Evolutionary conservation across 345 rosid genomes (phyloP).

Genomic region (Citrus australasica): DNA sequence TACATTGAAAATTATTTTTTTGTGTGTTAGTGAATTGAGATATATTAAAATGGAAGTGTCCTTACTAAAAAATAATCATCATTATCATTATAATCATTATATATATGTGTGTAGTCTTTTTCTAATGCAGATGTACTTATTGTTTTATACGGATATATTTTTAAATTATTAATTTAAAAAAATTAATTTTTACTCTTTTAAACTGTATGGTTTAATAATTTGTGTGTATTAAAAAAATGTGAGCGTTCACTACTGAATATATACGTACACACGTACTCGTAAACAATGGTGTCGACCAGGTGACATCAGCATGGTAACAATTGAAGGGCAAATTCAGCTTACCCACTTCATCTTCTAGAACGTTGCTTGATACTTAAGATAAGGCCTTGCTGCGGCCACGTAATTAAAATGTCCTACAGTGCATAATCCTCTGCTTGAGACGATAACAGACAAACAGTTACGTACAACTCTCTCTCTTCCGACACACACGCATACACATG

Average conservation of each 20-base stretch:
- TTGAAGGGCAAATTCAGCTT: not conserved
- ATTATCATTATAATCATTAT: no score
- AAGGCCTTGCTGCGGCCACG: not conserved
- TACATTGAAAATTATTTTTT: no score
- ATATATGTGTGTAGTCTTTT: no score
- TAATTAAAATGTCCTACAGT: not conserved
- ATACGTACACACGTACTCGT: no score
- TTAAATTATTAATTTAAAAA: no score
- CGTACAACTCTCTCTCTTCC: no score
- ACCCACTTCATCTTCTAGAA: not conserved
- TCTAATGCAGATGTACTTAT: fast-evolving
- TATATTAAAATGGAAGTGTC: no score
- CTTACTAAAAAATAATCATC: no score
- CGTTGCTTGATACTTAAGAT: not conserved
- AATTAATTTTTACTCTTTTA: no score
- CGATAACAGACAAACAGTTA: not conserved
- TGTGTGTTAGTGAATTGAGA: no score
- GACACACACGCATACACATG: no score
- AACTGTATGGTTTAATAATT: fast-evolving
- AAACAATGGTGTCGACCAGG: not conserved
- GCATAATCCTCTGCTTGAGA: not conserved
- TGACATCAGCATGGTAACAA: not conserved
- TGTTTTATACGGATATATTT: fast-evolving
- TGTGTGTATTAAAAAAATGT: fast-evolving
- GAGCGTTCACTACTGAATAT: no score